phyloP scores from a whole-genome alignment of 495 filamentous ascomycete species.

The Bacidia rubella region DNA sequence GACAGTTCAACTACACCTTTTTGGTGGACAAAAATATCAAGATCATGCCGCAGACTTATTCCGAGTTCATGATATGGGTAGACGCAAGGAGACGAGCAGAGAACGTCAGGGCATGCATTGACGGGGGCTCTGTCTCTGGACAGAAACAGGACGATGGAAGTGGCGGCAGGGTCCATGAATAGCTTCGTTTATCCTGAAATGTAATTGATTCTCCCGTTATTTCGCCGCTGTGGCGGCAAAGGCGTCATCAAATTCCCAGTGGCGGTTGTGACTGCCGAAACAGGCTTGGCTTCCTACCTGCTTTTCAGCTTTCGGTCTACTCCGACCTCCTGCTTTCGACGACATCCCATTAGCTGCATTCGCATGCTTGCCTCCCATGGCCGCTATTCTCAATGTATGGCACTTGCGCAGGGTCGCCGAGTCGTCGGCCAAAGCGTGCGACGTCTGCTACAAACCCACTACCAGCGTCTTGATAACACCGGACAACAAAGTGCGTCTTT shows the following conservation, averaged over 20 bases:
- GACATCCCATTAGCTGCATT: neutral
- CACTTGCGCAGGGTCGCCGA: constrained; percentile 83
- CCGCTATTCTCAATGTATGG: constrained; percentile 64
- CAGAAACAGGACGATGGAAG: neutral
- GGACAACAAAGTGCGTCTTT: constrained; percentile 62
- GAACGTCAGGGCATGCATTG: constrained; percentile 25
- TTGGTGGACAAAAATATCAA: constrained; percentile 56
- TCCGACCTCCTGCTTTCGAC: neutral
- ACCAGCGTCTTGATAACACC: constrained; percentile 78
- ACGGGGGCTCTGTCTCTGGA: constrained; percentile 1
- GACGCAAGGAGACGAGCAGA: constrained; percentile 52
- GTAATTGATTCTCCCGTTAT: neutral
- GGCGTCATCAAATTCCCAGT: neutral
- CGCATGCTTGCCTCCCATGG: neutral
- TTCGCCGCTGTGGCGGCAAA: neutral
- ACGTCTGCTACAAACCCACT: constrained; percentile 82
- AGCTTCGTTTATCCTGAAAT: no score
- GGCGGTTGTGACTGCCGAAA: neutral
- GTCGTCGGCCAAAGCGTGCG: constrained; percentile 64
- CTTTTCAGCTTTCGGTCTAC: neutral
- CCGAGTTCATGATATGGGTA: constrained; percentile 68
- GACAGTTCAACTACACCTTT: constrained; percentile 80
- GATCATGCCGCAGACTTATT: constrained; percentile 62
- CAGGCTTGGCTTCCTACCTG: neutral
- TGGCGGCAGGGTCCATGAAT: neutral